Evolutionary conservation across 345 rosid species (phyloP), one percentile per base, ranked within the genome.

Genomic region (Reutealis trisperma): DNA sequence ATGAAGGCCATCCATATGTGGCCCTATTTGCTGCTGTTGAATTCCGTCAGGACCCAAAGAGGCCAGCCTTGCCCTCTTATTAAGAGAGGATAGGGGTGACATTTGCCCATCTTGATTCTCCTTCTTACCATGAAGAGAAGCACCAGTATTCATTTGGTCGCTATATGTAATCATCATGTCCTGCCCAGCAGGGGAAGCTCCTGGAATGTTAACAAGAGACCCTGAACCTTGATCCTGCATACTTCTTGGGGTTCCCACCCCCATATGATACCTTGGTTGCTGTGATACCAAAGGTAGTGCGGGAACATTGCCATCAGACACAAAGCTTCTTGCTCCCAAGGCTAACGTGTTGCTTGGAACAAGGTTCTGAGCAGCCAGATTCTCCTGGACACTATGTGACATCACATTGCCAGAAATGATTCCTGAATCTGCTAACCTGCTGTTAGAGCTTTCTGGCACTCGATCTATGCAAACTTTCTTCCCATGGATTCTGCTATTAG

Each of bases 381-480:
- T 92, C 83, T 88, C 94, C 21, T 84, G 92, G 67, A 69, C 84
- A 82, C 87, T 90, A 55, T 71, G 96, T 60, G 82, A 85, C 83
- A 89, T 79, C 84, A 86, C 61, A 83, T 84, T 87, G 41, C 90
- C 90, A 12, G 87, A 77, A 82, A 84, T 63, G 63, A 79, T 83
- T 80, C 89, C 91, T 0, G 83, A 74, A 69, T 87, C 90, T 58
- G 81, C 89, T 70, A 83, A 63, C 82, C 86, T 83, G 34, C 84
- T 73, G 74, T 88, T 91, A 66, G 93, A 86, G 86, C 89, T 85
- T 79, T 91, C 96, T 12, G 89, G 88, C 77, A 89, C 84, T 77
- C 89, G 86, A 79, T 91, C 97, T 68, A 85, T 85, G 84, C 90
- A 89, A 80, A 87, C 86, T 80, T 89, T 93, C 89, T 92, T 96